A percentile compares a stretch with the other conserved stretches of the same genome.
These are phyloP conservation scores for Monilinia polystroma DNA, from an alignment of 2,329 filamentous ascomycete genomes.

Conservation along the genomic window DNA sequence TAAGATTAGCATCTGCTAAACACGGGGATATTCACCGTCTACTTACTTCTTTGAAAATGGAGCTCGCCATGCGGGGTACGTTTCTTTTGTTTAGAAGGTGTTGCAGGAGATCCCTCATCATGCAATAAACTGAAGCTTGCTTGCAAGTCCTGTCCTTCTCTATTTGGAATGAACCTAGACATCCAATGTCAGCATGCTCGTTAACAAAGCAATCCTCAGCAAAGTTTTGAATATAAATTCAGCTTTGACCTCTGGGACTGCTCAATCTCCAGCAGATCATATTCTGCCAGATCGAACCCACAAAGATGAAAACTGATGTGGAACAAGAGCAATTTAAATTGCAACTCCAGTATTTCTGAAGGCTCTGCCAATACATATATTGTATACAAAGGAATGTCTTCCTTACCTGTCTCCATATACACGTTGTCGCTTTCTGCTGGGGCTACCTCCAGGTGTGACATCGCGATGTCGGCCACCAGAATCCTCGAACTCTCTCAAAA, in stretches of 20 bases:
- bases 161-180: slow-evolving; percentile 89
- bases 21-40: not conserved
- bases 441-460: slow-evolving; percentile 62
- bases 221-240: not conserved
- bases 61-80: slow-evolving; percentile 85
- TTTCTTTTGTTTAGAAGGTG: slow-evolving; percentile 81
- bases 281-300: not conserved
- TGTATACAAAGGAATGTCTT: slow-evolving; percentile 13
- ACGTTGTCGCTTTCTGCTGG: slow-evolving; percentile 66
- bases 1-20: slow-evolving; percentile 5
- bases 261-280: not conserved
- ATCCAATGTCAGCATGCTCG: slow-evolving; percentile 29
- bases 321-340: not conserved
- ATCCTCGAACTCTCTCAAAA: slow-evolving; percentile 59
- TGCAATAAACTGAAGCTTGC: slow-evolving; percentile 90
- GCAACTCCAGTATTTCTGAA: not conserved
- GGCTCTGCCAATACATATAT: not conserved
- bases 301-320: not conserved
- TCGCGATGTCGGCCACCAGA: slow-evolving; percentile 54
- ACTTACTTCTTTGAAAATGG: slow-evolving; percentile 87
- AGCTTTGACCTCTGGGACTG: not conserved
- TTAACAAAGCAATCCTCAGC: not conserved
- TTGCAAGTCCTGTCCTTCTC: slow-evolving; percentile 88
- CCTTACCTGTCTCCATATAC: slow-evolving; percentile 58
- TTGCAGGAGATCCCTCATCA: slow-evolving; percentile 90